Percentiles rank a stretch among this genome's conserved stretches.
Evolutionary conservation across 176 grass and related monocot genomes (phyloP).

Genomic region (Chrysopogon serrulatus): DNA sequence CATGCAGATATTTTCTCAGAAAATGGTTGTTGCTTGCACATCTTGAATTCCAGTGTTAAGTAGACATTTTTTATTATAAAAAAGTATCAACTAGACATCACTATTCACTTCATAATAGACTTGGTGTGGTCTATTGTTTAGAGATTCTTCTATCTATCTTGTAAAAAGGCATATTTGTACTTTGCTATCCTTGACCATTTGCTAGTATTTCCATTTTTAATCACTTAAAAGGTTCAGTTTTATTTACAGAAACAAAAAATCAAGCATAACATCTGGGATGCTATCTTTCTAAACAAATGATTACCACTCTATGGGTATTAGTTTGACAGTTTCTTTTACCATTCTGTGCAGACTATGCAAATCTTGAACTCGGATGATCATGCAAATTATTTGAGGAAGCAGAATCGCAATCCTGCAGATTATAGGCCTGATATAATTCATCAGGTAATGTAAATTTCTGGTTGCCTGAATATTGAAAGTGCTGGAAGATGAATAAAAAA

Average conservation of each 20-base stretch:
- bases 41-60: not conserved
- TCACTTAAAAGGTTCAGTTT: not conserved
- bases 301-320: not conserved
- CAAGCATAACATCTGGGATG: not conserved
- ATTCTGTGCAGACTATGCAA: constrained; percentile 62
- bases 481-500: not conserved
- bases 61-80: not conserved
- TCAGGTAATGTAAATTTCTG: constrained; percentile 52
- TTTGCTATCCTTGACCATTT: not conserved
- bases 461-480: not conserved
- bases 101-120: not conserved
- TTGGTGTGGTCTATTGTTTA: not conserved
- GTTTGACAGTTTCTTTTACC: constrained; percentile 8
- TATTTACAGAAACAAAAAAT: not conserved
- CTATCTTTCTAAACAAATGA: not conserved
- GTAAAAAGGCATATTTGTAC: not conserved
- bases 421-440: constrained; percentile 98
- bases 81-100: not conserved
- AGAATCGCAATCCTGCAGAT: constrained; percentile 76
- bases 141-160: not conserved
- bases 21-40: not conserved
- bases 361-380: constrained; percentile 96
- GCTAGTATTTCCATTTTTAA: not conserved
- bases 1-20: not conserved
- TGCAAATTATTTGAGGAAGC: constrained; percentile 85